Evolutionary conservation across 495 filamentous ascomycete species (phyloP).

Genomic region (Staphylotrichum longicolle): DNA sequence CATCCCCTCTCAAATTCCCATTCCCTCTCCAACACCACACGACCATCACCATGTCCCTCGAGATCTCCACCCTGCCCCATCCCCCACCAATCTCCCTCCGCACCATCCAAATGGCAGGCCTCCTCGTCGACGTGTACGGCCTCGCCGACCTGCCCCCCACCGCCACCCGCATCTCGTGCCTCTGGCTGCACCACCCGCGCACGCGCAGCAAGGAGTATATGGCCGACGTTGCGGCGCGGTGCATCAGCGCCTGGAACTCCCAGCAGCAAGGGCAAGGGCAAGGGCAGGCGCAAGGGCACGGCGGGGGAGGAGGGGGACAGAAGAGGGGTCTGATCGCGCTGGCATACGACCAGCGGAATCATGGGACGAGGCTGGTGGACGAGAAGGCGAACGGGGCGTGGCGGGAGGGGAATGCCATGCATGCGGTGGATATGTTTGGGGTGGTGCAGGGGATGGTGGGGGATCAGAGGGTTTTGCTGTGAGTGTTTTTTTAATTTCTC

Average conservation of each 20-base stretch:
- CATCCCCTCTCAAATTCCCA: background rate
- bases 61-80: constrained; percentile 26
- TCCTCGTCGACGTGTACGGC: constrained; percentile 75
- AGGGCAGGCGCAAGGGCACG: too few species aligned
- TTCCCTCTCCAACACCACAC: background rate
- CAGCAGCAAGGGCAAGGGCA: background rate
- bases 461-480: constrained; percentile 58
- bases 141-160: constrained; percentile 63
- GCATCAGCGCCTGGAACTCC: constrained; percentile 38
- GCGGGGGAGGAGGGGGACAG: background rate
- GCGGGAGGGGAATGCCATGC: constrained; percentile 73
- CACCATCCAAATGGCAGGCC: constrained; percentile 68
- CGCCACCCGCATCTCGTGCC: constrained; percentile 57
- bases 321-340: constrained; percentile 66
- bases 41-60: constrained; percentile 16
- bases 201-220: constrained; percentile 67
- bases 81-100: constrained; percentile 55
- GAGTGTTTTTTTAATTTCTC: constrained; percentile 3
- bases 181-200: constrained; percentile 87
- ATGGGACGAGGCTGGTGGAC: constrained; percentile 67
- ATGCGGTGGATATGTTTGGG: constrained; percentile 86
- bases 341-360: constrained; percentile 87
- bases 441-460: constrained; percentile 61
- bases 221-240: constrained; percentile 46
- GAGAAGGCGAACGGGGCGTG: constrained; percentile 66